These are phyloP conservation scores for Cyclaneusma minus DNA, from an alignment of 2,329 filamentous ascomycete genomes.

Conservation along the genomic window DNA sequence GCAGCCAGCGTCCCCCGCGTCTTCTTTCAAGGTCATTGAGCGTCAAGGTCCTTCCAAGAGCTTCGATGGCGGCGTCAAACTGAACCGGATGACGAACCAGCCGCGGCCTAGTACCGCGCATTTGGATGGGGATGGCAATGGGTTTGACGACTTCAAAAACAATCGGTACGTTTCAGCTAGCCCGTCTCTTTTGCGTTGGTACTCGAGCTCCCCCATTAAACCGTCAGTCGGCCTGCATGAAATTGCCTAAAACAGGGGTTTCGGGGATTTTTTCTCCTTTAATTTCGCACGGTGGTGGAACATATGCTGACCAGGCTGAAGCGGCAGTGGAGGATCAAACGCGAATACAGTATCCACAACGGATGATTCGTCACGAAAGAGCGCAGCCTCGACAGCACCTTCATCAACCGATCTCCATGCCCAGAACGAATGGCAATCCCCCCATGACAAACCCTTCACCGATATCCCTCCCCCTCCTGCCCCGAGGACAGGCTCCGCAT, in stretches of 20 bases:
- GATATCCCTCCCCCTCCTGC: conserved; percentile 16
- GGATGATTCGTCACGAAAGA: conserved; percentile 19
- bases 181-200: no score
- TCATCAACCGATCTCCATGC: conserved; percentile 15
- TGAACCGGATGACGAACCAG: conserved; percentile 9
- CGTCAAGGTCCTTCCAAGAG: conserved; percentile 12
- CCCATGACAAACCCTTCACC: conserved; percentile 14
- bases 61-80: conserved; percentile 17
- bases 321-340: conserved; percentile 20
- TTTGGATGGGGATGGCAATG: conserved; percentile 16
- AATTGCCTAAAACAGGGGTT: no score
- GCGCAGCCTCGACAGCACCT: conserved; percentile 18
- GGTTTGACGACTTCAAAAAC: conserved; percentile 16
- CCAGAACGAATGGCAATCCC: conserved; percentile 14
- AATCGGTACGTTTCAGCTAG: conserved; percentile 18
- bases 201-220: no score
- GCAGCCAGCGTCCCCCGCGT: conserved; percentile 9
- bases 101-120: conserved; percentile 10
- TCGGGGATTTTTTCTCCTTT: no score
- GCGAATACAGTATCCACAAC: conserved; percentile 19
- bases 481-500: conserved; percentile 13
- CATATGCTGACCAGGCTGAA: conserved; percentile 8
- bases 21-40: conserved; percentile 20
- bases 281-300: no score
- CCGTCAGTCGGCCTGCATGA: no score